Conservation (phyloP, 2,329 filamentous ascomycete species). For the Coniochaeta pulveracea region DNA sequence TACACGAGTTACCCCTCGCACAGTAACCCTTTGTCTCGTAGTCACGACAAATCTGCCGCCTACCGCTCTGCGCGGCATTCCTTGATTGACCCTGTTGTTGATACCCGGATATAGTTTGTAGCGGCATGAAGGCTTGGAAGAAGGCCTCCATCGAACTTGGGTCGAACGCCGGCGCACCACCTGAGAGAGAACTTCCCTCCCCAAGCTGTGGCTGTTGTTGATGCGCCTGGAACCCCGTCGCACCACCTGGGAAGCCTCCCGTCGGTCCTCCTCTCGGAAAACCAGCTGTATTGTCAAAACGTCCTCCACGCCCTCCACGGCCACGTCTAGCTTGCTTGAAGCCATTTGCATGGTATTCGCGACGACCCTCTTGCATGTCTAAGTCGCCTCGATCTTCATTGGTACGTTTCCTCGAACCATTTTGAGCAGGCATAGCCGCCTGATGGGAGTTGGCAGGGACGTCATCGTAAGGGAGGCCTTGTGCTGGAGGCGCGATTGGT, state of each 20-base stretch:
- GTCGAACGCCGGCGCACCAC: conserved; percentile 33
- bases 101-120: conserved; percentile 28
- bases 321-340: conserved; percentile 52
- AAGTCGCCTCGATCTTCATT: conserved; percentile 41
- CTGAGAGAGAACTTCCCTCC: too few relatives aligned
- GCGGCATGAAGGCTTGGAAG: too few relatives aligned
- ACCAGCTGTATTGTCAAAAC: conserved; percentile 6
- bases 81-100: conserved; percentile 11
- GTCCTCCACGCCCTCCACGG: conserved; percentile 14
- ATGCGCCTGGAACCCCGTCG: conserved; percentile 4
- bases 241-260: conserved; percentile 14
- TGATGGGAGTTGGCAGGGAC: conserved; percentile 3
- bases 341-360: conserved; percentile 11
- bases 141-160: conserved; percentile 53
- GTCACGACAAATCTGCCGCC: conserved; percentile 48
- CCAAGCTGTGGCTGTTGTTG: neutral
- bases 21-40: conserved; percentile 67
- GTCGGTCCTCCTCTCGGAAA: neutral
- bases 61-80: conserved; percentile 18
- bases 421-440: conserved; percentile 8
- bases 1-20: conserved; percentile 53
- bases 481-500: conserved; percentile 7
- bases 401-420: conserved; percentile 36
- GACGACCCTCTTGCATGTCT: conserved; percentile 12
- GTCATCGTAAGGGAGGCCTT: conserved; percentile 13